These are phyloP conservation scores for Pythium brachiatum DNA, from an alignment of 352 stramenopile genomes.

Conservation along the genomic window DNA sequence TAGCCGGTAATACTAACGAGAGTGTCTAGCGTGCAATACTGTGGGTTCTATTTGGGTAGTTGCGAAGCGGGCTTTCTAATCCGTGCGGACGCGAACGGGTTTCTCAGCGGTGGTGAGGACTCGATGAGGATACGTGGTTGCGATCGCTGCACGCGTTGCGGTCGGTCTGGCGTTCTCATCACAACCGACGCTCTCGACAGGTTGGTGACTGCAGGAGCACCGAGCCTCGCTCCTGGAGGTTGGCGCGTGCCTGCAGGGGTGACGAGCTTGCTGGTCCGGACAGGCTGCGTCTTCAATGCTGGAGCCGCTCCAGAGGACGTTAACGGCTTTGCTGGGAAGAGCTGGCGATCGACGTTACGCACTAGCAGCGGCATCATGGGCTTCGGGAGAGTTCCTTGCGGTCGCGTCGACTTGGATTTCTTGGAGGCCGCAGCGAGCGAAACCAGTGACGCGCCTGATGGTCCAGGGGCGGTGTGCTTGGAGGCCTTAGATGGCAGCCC, in stretches of 20 bases:
- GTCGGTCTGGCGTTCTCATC: slow-evolving; percentile 77
- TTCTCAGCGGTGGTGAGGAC: slow-evolving; percentile 72
- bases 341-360: slow-evolving; percentile 29
- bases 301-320: background rate
- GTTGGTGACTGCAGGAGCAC: slow-evolving; percentile 6
- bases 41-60: slow-evolving; percentile 24
- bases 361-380: slow-evolving; percentile 29
- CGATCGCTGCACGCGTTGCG: slow-evolving; percentile 44
- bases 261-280: background rate
- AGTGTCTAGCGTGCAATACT: background rate
- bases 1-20: slow-evolving; percentile 5
- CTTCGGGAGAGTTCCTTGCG: slow-evolving; percentile 16
- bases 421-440: slow-evolving; percentile 24
- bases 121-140: slow-evolving; percentile 58
- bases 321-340: slow-evolving; percentile 17
- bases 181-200: slow-evolving; percentile 38
- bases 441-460: slow-evolving; percentile 1
- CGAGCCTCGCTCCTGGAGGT: background rate
- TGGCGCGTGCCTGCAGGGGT: background rate
- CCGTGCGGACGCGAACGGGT: slow-evolving; percentile 29
- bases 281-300: background rate
- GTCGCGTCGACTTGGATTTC: slow-evolving; percentile 11
- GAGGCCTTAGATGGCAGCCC: background rate
- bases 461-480: slow-evolving; percentile 8
- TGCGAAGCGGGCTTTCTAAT: slow-evolving; percentile 21